A percentile compares a stretch with the other conserved stretches of the same genome.
Conservation (phyloP, 495 filamentous ascomycete genomes). For the Aspergillus sparsus region DNA sequence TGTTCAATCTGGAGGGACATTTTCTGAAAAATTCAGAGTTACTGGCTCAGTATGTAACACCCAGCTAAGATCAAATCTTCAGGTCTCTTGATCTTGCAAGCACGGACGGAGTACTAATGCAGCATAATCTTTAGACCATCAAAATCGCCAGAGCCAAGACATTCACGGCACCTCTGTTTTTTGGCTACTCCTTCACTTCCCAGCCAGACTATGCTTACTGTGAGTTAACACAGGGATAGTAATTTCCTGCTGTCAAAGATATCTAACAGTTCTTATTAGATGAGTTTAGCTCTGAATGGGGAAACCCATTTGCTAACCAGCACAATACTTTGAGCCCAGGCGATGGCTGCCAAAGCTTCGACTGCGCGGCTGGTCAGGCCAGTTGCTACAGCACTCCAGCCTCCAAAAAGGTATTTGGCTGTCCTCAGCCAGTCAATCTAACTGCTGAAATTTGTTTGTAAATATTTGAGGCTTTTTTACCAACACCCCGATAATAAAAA, state of each 20-base stretch:
- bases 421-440: slow-evolving; percentile 32
- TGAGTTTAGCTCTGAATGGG: slow-evolving; percentile 34
- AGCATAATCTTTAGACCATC: slow-evolving; percentile 22
- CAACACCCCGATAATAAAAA: no score
- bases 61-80: no score
- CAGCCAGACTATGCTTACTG: slow-evolving; percentile 35
- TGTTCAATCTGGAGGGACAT: slow-evolving; percentile 27
- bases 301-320: slow-evolving; percentile 33
- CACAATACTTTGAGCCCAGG: slow-evolving; percentile 34
- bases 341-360: slow-evolving; percentile 31
- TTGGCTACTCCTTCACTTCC: slow-evolving; percentile 34
- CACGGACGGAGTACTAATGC: background rate
- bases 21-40: slow-evolving; percentile 30
- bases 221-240: slow-evolving; percentile 19
- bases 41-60: slow-evolving; percentile 32
- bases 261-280: slow-evolving; percentile 22
- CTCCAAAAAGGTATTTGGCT: slow-evolving; percentile 34
- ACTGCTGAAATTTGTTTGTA: slow-evolving; percentile 30
- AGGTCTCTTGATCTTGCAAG: background rate
- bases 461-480: background rate
- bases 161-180: slow-evolving; percentile 30
- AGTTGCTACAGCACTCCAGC: slow-evolving; percentile 33
- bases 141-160: slow-evolving; percentile 36
- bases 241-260: background rate
- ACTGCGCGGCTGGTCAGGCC: slow-evolving; percentile 33